Evolutionary conservation across 345 rosid species (phyloP).

Genomic region (Ceriops decandra): DNA sequence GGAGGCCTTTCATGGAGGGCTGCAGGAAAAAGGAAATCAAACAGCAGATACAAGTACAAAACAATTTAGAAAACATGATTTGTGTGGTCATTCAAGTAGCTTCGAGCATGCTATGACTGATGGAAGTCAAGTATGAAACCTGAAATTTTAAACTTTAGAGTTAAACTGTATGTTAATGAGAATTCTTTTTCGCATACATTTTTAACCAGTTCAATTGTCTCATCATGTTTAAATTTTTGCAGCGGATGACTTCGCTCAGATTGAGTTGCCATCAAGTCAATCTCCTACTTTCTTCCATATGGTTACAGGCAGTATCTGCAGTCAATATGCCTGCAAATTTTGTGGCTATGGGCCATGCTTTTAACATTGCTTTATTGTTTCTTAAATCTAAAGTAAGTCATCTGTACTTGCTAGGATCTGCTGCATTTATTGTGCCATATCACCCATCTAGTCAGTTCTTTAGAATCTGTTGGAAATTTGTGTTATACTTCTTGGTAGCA

Average conservation of each 20-base stretch:
- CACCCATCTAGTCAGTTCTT: not conserved
- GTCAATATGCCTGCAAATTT: constrained; percentile 80
- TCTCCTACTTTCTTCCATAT: constrained; percentile 84
- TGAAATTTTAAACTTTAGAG: not conserved
- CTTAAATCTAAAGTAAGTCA: constrained; percentile 70
- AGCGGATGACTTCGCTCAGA: constrained; percentile 60
- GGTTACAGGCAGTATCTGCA: constrained; percentile 74
- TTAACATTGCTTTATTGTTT: constrained; percentile 60
- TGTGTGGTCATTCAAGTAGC: constrained; percentile 43
- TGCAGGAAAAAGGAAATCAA: constrained; percentile 36
- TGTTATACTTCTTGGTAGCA: not conserved
- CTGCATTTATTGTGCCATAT: not conserved
- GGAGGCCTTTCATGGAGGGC: constrained; percentile 33
- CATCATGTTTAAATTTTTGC: constrained; percentile 10
- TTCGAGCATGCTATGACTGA: constrained; percentile 42
- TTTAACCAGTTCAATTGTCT: constrained; percentile 3
- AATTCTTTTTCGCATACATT: not conserved
- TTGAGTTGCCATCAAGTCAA: constrained; percentile 87
- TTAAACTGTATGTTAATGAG: not conserved
- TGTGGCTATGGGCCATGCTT: constrained; percentile 86
- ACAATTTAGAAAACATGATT: constrained; percentile 17
- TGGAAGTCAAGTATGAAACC: constrained; percentile 52
- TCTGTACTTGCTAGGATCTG: constrained; percentile 1
- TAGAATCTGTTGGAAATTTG: not conserved
- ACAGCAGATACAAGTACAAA: constrained; percentile 30